Evolutionary conservation across 306 rosid genomes (phyloP), one percentile per base, ranked within the genome.

Genomic region (Vicia faba): DNA sequence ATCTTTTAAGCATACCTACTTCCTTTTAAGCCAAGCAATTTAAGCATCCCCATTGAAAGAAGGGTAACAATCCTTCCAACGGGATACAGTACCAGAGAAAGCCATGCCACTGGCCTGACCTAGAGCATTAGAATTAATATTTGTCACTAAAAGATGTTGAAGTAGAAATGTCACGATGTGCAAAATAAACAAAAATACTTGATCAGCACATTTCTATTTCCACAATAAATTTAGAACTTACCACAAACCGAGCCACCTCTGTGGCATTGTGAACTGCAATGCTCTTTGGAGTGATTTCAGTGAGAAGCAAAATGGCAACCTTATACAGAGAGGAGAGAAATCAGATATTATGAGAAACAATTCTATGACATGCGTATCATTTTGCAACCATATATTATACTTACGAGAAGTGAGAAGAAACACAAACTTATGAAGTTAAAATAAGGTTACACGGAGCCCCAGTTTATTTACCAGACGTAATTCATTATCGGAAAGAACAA

Each of bases 51-150:
- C 99, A 95, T 95, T 59, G 99, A 95, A 67, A 95, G 75, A 78
- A 75, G 90, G 54, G 99, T 88, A 79, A 91, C 95, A 81, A 95
- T 74, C 87, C 95, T 86, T 71, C 99, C 99, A 25, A 75, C 96
- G 8, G 99, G 99, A 73, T 95, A 95, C 75, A 95, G 70, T 53
- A 95, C 82, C 78, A 95, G 46, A 15, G 99, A 91, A 78, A 95
- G 99, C 97, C 99, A 95, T 7, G 99, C 99, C 83, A 95, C 99
- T 65, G 99, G 99, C 78, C 97, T 84, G 81, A 91, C 99, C 99
- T 95, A 82, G 73, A 76, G 81, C 75, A 79, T 75, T 56, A 69
- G 58, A 76, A 58, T 53, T 70, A 64, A 68, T 18, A 58, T 70
- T 49, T 39, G 74, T 83, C 64, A 68, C 19, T 53, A 54, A 55